Base-by-base conservation (phyloP, 768 basidiomycete species). In the Amanita brunnescens region DNA sequence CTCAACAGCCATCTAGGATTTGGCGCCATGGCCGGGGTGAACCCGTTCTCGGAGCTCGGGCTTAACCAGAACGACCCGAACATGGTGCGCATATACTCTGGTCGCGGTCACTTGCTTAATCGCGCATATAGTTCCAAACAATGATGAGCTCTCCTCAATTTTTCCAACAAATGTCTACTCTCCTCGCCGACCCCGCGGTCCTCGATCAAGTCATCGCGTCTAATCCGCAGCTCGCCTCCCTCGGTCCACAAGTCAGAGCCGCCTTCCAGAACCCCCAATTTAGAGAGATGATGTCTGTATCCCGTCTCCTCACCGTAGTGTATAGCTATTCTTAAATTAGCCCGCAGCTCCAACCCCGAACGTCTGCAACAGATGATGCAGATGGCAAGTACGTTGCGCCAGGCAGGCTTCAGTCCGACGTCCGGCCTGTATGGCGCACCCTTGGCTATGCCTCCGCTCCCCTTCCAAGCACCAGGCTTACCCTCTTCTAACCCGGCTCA, bases 11-110 rank as follows among this genome's bases (percentile, higher is more conserved):
- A 84, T 60, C 68, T 80, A 65, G 88, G 84, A 0, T 89, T 83
- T 57, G 91, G 90, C 1, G 72, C 79, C 14, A 80, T 90, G 79
- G 86, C 86, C 0, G 87, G 88, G 5, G 73, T 94, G 63, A 97
- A 98, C 60, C 95, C 96, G 0, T 98, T 99, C 61, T 76, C 85
- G 0, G 86, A 85, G 3, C 82, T 95, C 80, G 95, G 94, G 1
- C 45, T 95, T 39, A 99, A 99, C 62, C 74, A 79, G 3, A 90
- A 89, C 58, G 95, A 97, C 64, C 94, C 94, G 0, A 96, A 97
- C 64, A 89, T 95, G 81, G 91, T 91, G 54, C 57, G 79, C 69
- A 18, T 53, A 26, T 41, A 5, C 26, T 45, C 34, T 3, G 8
- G 3, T 23, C 18, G 51, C 18, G 6, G 24, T 23, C 5, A 14